Evolutionary conservation across 805 yeast genomes (phyloP).

Genomic region (Saccharomyces eubayanus): DNA sequence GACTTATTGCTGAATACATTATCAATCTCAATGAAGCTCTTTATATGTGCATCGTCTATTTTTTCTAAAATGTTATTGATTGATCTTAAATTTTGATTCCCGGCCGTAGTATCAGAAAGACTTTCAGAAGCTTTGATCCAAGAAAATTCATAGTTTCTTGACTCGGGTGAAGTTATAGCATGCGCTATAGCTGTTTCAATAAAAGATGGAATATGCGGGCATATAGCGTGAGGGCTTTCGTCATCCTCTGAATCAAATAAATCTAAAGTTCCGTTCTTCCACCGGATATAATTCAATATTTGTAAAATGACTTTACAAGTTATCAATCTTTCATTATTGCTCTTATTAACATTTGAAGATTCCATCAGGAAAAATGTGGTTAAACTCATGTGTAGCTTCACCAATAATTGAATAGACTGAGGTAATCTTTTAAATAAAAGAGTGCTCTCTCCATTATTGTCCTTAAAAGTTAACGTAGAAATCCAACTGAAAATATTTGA

Average conservation of each 20-base stretch:
- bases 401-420: slow-evolving; percentile 52
- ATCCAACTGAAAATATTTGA: slow-evolving; percentile 68
- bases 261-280: slow-evolving; percentile 55
- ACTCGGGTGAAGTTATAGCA: slow-evolving; percentile 73
- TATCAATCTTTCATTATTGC: slow-evolving; percentile 50
- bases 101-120: slow-evolving; percentile 10
- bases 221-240: slow-evolving; percentile 18
- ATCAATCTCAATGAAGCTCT: slow-evolving; percentile 29
- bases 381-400: slow-evolving; percentile 60
- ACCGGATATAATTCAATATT: slow-evolving; percentile 53
- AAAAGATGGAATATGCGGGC: slow-evolving; percentile 67
- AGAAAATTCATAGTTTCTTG: slow-evolving; percentile 54
- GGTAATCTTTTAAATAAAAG: slow-evolving; percentile 50
- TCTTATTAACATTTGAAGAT: slow-evolving; percentile 52
- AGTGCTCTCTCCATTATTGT: slow-evolving; percentile 28
- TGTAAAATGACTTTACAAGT: slow-evolving; percentile 62
- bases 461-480: slow-evolving; percentile 43
- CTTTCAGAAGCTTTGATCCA: slow-evolving; percentile 56
- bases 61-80: slow-evolving; percentile 20
- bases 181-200: slow-evolving; percentile 71
- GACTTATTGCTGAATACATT: slow-evolving; percentile 25
- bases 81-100: slow-evolving; percentile 22
- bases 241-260: slow-evolving; percentile 34
- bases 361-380: slow-evolving; percentile 56
- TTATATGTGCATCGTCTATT: slow-evolving; percentile 17